These are phyloP conservation scores for Apiospora hydei DNA, from an alignment of 2,329 filamentous ascomycete genomes.

Conservation along the genomic window DNA sequence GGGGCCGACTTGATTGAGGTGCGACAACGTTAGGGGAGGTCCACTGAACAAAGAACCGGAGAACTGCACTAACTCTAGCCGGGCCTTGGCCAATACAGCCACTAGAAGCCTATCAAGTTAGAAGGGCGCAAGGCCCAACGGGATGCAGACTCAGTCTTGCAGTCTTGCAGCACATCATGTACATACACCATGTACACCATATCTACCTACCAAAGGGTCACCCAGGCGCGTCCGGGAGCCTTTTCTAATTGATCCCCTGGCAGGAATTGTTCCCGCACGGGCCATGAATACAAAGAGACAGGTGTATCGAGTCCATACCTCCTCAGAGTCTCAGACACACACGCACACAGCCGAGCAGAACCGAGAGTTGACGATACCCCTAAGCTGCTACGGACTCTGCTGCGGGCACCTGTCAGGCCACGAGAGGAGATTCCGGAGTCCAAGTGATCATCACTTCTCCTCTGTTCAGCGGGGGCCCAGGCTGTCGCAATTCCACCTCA, in stretches of 20 bases:
- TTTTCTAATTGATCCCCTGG: background rate
- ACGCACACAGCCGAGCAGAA: background rate
- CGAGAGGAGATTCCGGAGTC: background rate
- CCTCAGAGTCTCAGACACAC: no score
- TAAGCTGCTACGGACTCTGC: background rate
- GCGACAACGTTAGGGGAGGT: conserved; percentile 1
- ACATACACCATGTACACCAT: background rate
- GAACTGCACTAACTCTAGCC: conserved; percentile 12
- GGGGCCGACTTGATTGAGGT: background rate
- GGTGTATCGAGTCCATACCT: background rate
- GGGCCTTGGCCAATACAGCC: background rate
- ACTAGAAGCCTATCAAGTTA: background rate
- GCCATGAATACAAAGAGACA: background rate
- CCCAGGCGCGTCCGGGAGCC: no score
- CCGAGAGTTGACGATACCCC: background rate
- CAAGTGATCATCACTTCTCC: background rate
- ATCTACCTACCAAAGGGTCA: no score
- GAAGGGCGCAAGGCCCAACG: background rate
- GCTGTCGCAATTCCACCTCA: conserved; percentile 2
- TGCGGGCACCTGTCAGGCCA: conserved; percentile 13
- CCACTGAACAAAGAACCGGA: conserved; percentile 25
- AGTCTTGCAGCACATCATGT: background rate
- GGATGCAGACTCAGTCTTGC: background rate
- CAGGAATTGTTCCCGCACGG: no score
- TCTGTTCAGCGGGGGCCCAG: conserved; percentile 1